phyloP scores from a whole-genome alignment of 208 protist species.

The Acanthamoeba castellanii region DNA sequence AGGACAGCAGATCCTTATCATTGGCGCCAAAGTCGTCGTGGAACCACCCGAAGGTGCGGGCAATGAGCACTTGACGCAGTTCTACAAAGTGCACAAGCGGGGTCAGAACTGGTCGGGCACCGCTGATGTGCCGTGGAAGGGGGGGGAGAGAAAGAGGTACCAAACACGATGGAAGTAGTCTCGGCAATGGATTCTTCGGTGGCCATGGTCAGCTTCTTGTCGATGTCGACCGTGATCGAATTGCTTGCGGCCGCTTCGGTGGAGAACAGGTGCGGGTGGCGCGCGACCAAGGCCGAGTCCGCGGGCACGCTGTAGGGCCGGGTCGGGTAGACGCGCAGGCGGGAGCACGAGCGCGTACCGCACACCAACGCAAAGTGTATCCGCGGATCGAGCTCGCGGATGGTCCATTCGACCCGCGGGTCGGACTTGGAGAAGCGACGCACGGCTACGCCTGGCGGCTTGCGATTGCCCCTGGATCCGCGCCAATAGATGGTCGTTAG shows the following conservation, averaged over 20 bases:
- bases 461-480: conserved; percentile 37
- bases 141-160: background rate
- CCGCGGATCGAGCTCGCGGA: conserved; percentile 43
- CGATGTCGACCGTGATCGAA: background rate
- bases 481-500: background rate
- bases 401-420: conserved; percentile 1
- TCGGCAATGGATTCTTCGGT: conserved; percentile 40
- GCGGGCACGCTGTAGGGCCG: background rate
- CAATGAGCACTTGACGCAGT: conserved; percentile 19
- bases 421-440: conserved; percentile 64
- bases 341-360: conserved; percentile 50
- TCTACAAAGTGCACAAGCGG: background rate
- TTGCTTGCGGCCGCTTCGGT: background rate
- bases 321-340: conserved; percentile 1
- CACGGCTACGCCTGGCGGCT: conserved; percentile 51
- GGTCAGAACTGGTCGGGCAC: background rate
- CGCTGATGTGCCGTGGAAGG: background rate
- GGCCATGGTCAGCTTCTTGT: conserved; percentile 56
- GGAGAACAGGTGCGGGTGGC: conserved; percentile 26
- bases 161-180: conserved; percentile 38
- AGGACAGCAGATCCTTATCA: conserved; percentile 53
- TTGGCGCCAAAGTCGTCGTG: conserved; percentile 54
- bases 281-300: background rate
- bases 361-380: conserved; percentile 63
- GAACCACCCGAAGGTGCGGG: conserved; percentile 64